Conservation (phyloP, 2,329 filamentous ascomycete genomes). For the Cadophora malorum region DNA sequence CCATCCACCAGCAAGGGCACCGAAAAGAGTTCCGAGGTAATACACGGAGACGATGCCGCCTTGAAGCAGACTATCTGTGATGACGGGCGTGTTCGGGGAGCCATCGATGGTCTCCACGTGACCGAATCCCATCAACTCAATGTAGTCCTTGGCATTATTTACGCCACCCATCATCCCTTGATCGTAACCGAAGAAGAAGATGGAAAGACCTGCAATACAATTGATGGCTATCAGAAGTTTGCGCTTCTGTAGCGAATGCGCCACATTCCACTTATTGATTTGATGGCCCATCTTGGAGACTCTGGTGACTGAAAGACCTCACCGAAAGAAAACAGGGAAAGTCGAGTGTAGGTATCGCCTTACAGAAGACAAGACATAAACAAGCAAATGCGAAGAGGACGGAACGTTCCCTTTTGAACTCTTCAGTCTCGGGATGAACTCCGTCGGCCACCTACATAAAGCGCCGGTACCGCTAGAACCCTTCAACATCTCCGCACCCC, state of each 20-base stretch:
- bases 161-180: constrained; percentile 63
- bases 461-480: neutral
- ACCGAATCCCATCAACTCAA: constrained; percentile 69
- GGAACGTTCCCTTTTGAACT: neutral
- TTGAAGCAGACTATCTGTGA: constrained; percentile 65
- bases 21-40: constrained; percentile 68
- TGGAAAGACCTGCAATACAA: constrained; percentile 66
- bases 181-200: constrained; percentile 53
- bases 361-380: neutral
- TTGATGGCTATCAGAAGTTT: constrained; percentile 66
- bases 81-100: constrained; percentile 56
- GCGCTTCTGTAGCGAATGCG: constrained; percentile 60
- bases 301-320: neutral
- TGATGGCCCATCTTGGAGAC: constrained; percentile 33
- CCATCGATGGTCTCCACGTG: constrained; percentile 53
- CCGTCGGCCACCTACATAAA: constrained; percentile 11
- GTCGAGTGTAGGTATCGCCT: neutral
- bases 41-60: constrained; percentile 65
- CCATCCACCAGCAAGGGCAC: constrained; percentile 67
- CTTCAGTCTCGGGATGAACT: neutral
- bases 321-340: neutral
- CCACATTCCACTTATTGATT: constrained; percentile 51
- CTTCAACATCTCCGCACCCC: constrained; percentile 2
- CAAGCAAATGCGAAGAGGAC: neutral
- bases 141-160: constrained; percentile 69